Percentiles rank a stretch among this genome's conserved stretches.
Conservation (phyloP, 345 rosid genomes). For the Brassica rapa region DNA sequence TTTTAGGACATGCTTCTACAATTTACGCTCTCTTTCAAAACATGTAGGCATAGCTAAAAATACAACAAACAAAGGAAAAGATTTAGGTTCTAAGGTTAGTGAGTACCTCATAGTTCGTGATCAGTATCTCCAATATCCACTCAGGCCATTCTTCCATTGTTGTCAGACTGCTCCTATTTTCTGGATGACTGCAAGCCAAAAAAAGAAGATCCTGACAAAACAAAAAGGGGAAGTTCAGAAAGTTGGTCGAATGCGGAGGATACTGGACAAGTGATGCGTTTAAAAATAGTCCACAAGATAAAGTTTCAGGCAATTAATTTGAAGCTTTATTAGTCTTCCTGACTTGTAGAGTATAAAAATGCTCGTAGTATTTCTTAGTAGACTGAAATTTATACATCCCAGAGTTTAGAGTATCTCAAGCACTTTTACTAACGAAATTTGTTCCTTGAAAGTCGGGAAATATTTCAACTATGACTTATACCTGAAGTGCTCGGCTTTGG, state of each 20-base stretch:
- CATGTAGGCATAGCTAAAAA: conserved; percentile 17
- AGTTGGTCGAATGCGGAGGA: conserved; percentile 31
- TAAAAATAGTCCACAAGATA: conserved; percentile 6
- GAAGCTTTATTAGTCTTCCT: conserved; percentile 13
- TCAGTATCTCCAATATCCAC: conserved; percentile 93
- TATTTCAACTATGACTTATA: conserved; percentile 40
- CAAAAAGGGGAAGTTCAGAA: conserved; percentile 54
- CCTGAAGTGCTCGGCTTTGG: conserved; percentile 95
- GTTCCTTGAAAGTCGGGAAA: conserved; percentile 7
- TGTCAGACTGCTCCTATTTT: conserved; percentile 85
- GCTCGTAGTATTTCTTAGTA: conserved; percentile 14
- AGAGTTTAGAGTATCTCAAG: conserved; percentile 9
- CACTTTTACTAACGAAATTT: conserved; percentile 14
- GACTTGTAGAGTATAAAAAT: conserved; percentile 20
- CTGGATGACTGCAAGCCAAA: conserved; percentile 99
- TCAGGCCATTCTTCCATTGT: conserved; percentile 99
- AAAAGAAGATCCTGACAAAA: conserved; percentile 99
- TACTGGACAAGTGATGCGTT: conserved; percentile 27
- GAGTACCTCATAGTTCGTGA: conserved; percentile 86
- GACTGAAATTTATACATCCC: neutral
- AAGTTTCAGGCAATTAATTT: conserved; percentile 12
- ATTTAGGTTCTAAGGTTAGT: conserved; percentile 12
- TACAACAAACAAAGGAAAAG: conserved; percentile 21
- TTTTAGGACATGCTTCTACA: conserved; percentile 27
- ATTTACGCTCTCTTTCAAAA: conserved; percentile 6